Conservation (phyloP, 2,329 filamentous ascomycete species). For the Lanzia echinophila region DNA sequence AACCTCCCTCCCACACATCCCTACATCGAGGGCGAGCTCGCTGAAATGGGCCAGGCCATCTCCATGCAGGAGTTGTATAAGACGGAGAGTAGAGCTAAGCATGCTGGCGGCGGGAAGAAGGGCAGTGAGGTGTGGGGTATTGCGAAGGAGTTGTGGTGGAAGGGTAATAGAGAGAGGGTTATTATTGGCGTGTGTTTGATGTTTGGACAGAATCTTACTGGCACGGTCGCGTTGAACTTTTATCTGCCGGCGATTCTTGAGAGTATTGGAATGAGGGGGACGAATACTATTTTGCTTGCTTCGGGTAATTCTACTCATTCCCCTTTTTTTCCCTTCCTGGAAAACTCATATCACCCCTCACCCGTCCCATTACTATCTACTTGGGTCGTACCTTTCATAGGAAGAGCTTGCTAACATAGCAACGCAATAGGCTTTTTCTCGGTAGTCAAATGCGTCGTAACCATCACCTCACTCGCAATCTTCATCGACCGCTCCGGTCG, state of each 20-base stretch:
- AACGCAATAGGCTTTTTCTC: conserved; percentile 17
- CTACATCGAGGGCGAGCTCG: conserved; percentile 16
- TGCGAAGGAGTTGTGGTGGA: conserved; percentile 18
- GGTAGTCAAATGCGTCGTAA: conserved; percentile 17
- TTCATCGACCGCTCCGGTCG: conserved; percentile 54
- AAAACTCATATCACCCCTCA: neutral
- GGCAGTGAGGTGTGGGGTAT: neutral
- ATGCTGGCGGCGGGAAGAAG: neutral
- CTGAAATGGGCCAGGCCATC: conserved; percentile 18
- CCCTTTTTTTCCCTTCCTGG: neutral
- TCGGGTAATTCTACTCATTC: conserved; percentile 12
- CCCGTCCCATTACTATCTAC: neutral
- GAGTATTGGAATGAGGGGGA: conserved; percentile 20
- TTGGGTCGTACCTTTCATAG: no score
- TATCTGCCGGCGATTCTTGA: conserved; percentile 20
- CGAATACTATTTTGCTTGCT: conserved; percentile 19
- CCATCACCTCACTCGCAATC: conserved; percentile 44
- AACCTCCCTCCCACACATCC: conserved; percentile 10
- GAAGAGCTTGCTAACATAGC: no score
- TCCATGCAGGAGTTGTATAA: conserved; percentile 5
- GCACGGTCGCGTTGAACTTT: conserved; percentile 21
- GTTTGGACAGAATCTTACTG: conserved; percentile 23
- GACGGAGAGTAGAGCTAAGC: neutral
- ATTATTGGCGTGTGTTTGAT: conserved; percentile 19
- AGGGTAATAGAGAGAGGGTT: conserved; percentile 18